phyloP scores from a whole-genome alignment of 2,329 filamentous ascomycete genomes.

The Alternaria infectoria region DNA sequence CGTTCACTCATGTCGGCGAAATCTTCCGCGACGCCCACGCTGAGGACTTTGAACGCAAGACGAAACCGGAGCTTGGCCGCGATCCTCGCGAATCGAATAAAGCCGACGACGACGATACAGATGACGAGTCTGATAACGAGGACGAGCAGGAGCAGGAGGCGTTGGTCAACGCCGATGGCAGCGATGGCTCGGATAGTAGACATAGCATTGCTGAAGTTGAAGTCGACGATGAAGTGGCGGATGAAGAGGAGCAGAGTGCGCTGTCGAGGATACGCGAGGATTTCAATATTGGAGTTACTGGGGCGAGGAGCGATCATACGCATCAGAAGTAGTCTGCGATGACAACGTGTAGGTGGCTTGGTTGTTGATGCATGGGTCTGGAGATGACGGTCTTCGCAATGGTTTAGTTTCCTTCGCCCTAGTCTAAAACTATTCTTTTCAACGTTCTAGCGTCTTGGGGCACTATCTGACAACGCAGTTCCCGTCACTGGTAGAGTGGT shows the following conservation, averaged over 20 bases:
- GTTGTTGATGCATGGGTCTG: not conserved
- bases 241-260: constrained; percentile 21
- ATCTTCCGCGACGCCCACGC: constrained; percentile 85
- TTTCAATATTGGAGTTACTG: constrained; percentile 16
- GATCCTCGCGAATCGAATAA: constrained; percentile 36
- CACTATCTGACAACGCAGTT: not conserved
- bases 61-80: constrained; percentile 56
- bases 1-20: constrained; percentile 63
- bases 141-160: not conserved
- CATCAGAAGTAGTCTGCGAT: not conserved
- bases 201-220: not conserved
- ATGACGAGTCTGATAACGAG: constrained; percentile 20
- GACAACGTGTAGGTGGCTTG: not conserved
- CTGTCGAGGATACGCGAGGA: constrained; percentile 20
- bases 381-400: not conserved
- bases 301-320: constrained; percentile 1
- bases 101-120: constrained; percentile 36
- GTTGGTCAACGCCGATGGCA: not conserved
- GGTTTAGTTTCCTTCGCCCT: not conserved
- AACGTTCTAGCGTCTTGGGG: not conserved
- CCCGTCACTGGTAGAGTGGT: not conserved
- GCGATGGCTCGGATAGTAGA: not conserved
- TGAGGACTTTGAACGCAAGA: constrained; percentile 88
- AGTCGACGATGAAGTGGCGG: constrained; percentile 7
- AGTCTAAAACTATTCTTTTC: not conserved